These are phyloP conservation scores for Myrica gale DNA, from an alignment of 306 rosid species.

Conservation along the genomic window DNA sequence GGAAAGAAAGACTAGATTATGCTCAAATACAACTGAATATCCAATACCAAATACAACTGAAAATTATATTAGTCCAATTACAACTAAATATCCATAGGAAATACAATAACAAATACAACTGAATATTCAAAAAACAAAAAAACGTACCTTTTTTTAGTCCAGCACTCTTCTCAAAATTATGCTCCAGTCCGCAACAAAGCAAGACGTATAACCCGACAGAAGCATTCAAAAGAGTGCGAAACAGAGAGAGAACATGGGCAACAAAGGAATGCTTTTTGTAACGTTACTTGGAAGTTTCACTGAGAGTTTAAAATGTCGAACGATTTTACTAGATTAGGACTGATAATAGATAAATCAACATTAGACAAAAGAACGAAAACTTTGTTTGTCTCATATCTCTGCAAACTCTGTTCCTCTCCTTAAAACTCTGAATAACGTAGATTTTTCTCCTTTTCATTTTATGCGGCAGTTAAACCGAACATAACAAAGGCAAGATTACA, in stretches of 20 bases:
- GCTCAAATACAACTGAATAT: too few relatives aligned
- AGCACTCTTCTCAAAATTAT: background rate
- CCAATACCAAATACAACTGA: background rate
- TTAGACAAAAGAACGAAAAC: too few relatives aligned
- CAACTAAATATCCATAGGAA: background rate
- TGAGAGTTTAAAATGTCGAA: background rate
- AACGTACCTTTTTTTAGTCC: conserved; percentile 8
- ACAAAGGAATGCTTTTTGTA: conserved; percentile 21
- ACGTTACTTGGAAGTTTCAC: conserved; percentile 20
- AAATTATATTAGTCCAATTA: background rate
- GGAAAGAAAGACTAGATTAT: conserved; percentile 47
- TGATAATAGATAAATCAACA: background rate
- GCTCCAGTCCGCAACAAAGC: conserved; percentile 11
- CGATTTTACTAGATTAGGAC: background rate
- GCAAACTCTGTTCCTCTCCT: too few relatives aligned
- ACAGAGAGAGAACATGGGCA: conserved; percentile 17
- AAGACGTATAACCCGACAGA: background rate
- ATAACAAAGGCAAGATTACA: too few relatives aligned
- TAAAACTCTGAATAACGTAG: too few relatives aligned
- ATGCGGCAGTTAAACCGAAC: too few relatives aligned
- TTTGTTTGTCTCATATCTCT: too few relatives aligned
- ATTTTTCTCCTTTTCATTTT: too few relatives aligned
- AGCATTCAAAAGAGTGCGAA: background rate
- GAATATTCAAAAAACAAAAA: background rate
- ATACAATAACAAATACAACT: background rate